phyloP scores from a whole-genome alignment of 2,329 filamentous ascomycete genomes.

The Scorias spongiosa region DNA sequence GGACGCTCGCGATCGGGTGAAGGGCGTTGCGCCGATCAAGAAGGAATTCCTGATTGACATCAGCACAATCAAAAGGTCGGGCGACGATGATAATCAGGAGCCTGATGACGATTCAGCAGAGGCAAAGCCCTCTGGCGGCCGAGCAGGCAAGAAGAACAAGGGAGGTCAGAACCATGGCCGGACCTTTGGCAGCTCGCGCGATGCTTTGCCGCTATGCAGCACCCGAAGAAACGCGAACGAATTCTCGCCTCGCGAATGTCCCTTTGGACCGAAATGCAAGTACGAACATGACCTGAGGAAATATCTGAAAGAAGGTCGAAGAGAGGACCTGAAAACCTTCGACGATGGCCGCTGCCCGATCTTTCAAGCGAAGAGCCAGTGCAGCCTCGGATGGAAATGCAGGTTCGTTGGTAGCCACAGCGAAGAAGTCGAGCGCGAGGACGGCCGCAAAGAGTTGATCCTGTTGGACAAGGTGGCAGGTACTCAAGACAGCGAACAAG shows the following conservation, averaged over 20 bases:
- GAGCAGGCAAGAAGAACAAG: slow-evolving; percentile 36
- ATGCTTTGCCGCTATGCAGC: slow-evolving; percentile 63
- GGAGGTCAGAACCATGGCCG: slow-evolving; percentile 72
- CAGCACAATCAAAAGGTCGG: slow-evolving; percentile 3
- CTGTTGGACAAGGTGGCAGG: slow-evolving; percentile 43
- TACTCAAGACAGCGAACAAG: slow-evolving; percentile 25
- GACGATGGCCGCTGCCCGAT: slow-evolving; percentile 60
- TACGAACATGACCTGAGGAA: slow-evolving; percentile 70
- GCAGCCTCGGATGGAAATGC: slow-evolving; percentile 83
- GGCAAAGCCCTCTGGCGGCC: slow-evolving; percentile 18
- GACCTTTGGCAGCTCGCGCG: slow-evolving; percentile 64
- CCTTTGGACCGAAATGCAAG: slow-evolving; percentile 66
- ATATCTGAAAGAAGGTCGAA: slow-evolving; percentile 70
- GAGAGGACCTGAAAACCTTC: slow-evolving; percentile 63
- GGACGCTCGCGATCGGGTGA: slow-evolving; percentile 19
- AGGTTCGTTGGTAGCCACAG: slow-evolving; percentile 81
- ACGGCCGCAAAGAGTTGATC: slow-evolving; percentile 70
- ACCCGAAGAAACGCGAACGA: slow-evolving; percentile 57
- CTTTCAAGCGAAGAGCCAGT: slow-evolving; percentile 60
- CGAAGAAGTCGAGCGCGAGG: slow-evolving; percentile 58
- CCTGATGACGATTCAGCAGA: slow-evolving; percentile 30
- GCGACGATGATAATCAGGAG: slow-evolving; percentile 3
- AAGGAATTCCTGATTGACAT: slow-evolving; percentile 42
- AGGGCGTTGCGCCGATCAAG: slow-evolving; percentile 56
- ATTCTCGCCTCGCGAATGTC: slow-evolving; percentile 64